Percentiles rank a stretch among this genome's conserved stretches.
Evolutionary conservation across 371 early-diverging fungal genomes (phyloP).

Genomic region (Dichotomocladium elegans): DNA sequence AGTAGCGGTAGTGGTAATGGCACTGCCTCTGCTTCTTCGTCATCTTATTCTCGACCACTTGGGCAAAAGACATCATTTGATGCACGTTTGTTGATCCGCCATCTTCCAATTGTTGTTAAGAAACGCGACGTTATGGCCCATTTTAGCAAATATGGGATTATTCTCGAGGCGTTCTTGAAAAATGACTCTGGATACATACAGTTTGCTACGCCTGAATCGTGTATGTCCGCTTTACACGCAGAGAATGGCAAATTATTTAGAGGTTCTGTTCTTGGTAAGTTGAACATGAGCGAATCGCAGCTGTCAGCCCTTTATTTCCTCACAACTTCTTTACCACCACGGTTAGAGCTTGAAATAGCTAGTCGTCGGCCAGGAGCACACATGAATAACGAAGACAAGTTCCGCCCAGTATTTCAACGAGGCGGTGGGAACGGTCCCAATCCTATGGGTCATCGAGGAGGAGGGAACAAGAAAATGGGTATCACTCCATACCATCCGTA

Average conservation of each 20-base stretch:
- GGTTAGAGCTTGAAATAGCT: no score
- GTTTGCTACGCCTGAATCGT: constrained; percentile 32
- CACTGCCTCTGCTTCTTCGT: not conserved
- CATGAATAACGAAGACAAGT: no score
- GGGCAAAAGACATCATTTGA: constrained; percentile 17
- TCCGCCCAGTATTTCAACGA: no score
- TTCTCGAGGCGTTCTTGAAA: constrained; percentile 37
- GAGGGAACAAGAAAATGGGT: not conserved
- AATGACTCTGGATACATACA: constrained; percentile 40
- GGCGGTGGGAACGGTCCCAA: no score
- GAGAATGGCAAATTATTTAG: constrained; percentile 38
- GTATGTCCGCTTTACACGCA: constrained; percentile 34
- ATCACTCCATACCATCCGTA: no score
- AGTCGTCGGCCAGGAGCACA: no score
- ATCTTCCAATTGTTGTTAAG: constrained; percentile 27
- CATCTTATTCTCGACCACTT: not conserved
- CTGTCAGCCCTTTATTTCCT: no score
- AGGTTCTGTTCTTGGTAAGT: constrained; percentile 37
- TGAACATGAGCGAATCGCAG: no score
- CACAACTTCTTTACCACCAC: no score
- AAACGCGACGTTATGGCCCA: constrained; percentile 33
- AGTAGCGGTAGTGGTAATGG: no score
- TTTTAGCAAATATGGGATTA: constrained; percentile 45
- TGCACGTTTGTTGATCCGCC: constrained; percentile 40
- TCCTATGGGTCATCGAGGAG: not conserved